Conservation (phyloP, 768 basidiomycete species). For the Hericium erinaceus region DNA sequence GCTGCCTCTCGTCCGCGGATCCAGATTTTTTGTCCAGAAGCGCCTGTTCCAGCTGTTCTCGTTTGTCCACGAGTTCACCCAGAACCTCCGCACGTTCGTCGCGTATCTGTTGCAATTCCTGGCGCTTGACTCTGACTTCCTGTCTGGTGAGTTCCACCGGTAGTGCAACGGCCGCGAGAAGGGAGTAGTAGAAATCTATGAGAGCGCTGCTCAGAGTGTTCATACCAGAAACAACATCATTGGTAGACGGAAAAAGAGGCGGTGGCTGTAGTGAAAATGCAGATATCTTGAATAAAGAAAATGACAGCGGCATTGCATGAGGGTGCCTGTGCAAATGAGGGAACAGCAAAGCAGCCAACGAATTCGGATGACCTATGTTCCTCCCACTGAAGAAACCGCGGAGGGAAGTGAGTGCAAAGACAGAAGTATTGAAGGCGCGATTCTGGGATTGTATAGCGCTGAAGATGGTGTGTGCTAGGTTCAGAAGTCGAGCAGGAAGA, state of each 20-base stretch:
- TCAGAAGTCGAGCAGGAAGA: conserved; percentile 32
- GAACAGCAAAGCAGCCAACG: conserved; percentile 52
- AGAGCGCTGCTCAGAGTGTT: conserved; percentile 4
- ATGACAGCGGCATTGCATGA: conserved; percentile 16
- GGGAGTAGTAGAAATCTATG: conserved; percentile 8
- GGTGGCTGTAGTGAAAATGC: conserved; percentile 9
- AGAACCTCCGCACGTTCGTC: conserved; percentile 61
- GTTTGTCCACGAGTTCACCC: conserved; percentile 49
- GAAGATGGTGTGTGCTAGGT: conserved; percentile 31
- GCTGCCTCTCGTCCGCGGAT: conserved; percentile 7
- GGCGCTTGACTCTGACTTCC: conserved; percentile 56
- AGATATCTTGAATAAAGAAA: neutral
- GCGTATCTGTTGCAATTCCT: conserved; percentile 50
- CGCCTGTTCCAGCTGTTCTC: conserved; percentile 33
- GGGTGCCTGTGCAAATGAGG: conserved; percentile 43
- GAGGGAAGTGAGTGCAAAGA: conserved; percentile 39
- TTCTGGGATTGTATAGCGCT: conserved; percentile 32
- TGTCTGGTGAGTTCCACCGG: conserved; percentile 58
- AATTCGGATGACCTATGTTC: conserved; percentile 35
- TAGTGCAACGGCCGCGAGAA: conserved; percentile 26
- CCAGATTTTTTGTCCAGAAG: conserved; percentile 14
- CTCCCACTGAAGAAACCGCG: conserved; percentile 38
- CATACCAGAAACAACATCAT: conserved; percentile 9
- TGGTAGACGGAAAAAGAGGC: conserved; percentile 7
- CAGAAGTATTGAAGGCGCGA: conserved; percentile 35